These are phyloP conservation scores for Agaricus sinodeliciosus DNA, from an alignment of 768 basidiomycete species.

Conservation along the genomic window DNA sequence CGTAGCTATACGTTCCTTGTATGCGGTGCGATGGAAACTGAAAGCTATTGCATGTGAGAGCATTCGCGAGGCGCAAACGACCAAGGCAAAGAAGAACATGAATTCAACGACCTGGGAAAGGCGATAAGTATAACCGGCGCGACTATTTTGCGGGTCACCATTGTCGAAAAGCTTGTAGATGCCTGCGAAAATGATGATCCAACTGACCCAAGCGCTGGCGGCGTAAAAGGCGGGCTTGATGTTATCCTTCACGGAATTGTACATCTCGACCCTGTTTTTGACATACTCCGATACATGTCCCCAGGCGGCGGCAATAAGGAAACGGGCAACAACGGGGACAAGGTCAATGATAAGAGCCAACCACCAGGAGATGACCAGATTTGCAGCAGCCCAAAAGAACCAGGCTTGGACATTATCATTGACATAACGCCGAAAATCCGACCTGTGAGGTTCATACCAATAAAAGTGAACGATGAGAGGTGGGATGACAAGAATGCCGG, in stretches of 20 bases:
- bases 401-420: conserved; percentile 67
- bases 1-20: conserved; percentile 60
- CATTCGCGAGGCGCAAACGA: conserved; percentile 59
- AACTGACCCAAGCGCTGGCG: conserved; percentile 62
- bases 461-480: conserved; percentile 61
- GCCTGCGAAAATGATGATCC: conserved; percentile 65
- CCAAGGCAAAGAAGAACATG: conserved; percentile 66
- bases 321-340: conserved; percentile 47
- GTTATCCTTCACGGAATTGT: conserved; percentile 62
- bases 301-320: conserved; percentile 55
- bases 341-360: conserved; percentile 69
- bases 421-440: conserved; percentile 50
- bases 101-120: conserved; percentile 63
- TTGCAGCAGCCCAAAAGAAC: conserved; percentile 79
- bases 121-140: conserved; percentile 53
- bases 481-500: conserved; percentile 53
- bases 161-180: conserved; percentile 54
- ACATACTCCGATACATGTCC: conserved; percentile 68
- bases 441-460: conserved; percentile 60
- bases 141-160: conserved; percentile 32
- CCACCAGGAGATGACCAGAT: conserved; percentile 73
- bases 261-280: conserved; percentile 63
- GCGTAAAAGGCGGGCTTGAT: conserved; percentile 71
- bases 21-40: conserved; percentile 73
- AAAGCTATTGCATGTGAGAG: conserved; percentile 66